Percentiles rank a stretch among this genome's conserved stretches.
Conservation (phyloP, 768 basidiomycete genomes). For the Hypsizygus marmoreus region DNA sequence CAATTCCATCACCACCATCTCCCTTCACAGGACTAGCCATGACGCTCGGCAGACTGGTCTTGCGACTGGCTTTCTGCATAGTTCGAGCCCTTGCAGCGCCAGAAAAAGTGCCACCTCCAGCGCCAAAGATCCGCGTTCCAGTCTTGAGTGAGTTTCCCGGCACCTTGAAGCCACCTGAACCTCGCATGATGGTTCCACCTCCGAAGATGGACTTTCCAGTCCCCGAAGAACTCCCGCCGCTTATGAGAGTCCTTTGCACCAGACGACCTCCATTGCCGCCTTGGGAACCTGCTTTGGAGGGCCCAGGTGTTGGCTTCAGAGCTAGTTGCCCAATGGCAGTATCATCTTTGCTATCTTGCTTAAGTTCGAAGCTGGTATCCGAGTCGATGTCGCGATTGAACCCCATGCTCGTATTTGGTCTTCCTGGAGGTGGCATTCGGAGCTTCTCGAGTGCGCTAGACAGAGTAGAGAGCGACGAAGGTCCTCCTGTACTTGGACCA, state of each 20-base stretch:
- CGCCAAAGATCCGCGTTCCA: slow-evolving; percentile 20
- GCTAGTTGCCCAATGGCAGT: slow-evolving; percentile 4
- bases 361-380: slow-evolving; percentile 21
- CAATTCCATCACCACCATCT: slow-evolving; percentile 16
- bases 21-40: slow-evolving; percentile 54
- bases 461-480: slow-evolving; percentile 62
- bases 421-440: slow-evolving; percentile 61
- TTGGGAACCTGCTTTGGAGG: slow-evolving; percentile 4
- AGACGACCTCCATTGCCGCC: neutral
- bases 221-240: slow-evolving; percentile 10
- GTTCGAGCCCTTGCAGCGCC: slow-evolving; percentile 28
- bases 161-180: slow-evolving; percentile 11
- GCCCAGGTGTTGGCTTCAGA: neutral
- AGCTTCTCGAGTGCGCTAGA: slow-evolving; percentile 72
- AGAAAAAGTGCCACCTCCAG: slow-evolving; percentile 14
- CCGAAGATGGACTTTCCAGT: slow-evolving; percentile 13
- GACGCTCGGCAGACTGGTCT: slow-evolving; percentile 47
- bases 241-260: slow-evolving; percentile 10
- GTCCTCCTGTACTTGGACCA: slow-evolving; percentile 17
- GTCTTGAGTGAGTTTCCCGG: slow-evolving; percentile 8
- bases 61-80: slow-evolving; percentile 44
- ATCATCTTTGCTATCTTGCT: slow-evolving; percentile 14
- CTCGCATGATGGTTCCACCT: slow-evolving; percentile 18
- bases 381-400: slow-evolving; percentile 47
- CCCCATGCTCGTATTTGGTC: slow-evolving; percentile 73